A percentile compares a stretch with the other conserved stretches of the same genome.
Evolutionary conservation across 257 asterid genomes (phyloP).

Genomic region (Rehmannia glutinosa): DNA sequence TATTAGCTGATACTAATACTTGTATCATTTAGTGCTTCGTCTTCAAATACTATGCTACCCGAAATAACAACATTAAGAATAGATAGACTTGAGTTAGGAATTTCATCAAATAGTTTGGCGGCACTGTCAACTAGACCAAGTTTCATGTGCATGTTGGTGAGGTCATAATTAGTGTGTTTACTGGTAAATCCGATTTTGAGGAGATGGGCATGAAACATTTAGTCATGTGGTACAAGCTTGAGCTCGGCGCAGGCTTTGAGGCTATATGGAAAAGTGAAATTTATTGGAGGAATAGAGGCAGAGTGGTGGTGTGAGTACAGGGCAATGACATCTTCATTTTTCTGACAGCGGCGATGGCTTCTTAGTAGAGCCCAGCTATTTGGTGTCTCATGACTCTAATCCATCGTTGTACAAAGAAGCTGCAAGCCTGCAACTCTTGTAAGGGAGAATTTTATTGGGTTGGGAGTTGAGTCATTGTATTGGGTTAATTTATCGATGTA

Average conservation of each 20-base stretch:
- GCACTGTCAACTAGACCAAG: conserved; percentile 35
- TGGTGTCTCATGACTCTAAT: conserved; percentile 49
- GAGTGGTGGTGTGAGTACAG: conserved; percentile 51
- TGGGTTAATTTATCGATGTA: too few species aligned
- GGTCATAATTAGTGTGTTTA: conserved; percentile 58
- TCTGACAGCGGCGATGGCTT: too few species aligned
- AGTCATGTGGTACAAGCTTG: conserved; percentile 39
- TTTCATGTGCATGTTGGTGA: conserved; percentile 59
- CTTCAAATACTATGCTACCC: too few species aligned
- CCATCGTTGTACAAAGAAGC: conserved; percentile 18
- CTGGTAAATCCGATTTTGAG: conserved; percentile 47
- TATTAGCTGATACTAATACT: too few species aligned
- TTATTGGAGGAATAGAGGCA: conserved; percentile 38
- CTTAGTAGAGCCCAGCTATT: conserved; percentile 65
- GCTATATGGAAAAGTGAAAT: conserved; percentile 74
- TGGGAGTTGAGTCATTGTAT: too few species aligned
- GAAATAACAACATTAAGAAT: conserved; percentile 63
- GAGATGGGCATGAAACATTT: conserved; percentile 66
- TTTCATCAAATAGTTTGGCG: too few species aligned
- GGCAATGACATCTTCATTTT: conserved; percentile 58
- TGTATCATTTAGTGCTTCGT: too few species aligned
- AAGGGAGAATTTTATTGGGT: neutral
- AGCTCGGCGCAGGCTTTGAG: conserved; percentile 82
- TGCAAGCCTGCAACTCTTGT: neutral
- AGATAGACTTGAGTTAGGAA: conserved; percentile 46